These are phyloP conservation scores for Pelagophyceae sp. DNA, from an alignment of 352 stramenopile species.

Conservation along the genomic window DNA sequence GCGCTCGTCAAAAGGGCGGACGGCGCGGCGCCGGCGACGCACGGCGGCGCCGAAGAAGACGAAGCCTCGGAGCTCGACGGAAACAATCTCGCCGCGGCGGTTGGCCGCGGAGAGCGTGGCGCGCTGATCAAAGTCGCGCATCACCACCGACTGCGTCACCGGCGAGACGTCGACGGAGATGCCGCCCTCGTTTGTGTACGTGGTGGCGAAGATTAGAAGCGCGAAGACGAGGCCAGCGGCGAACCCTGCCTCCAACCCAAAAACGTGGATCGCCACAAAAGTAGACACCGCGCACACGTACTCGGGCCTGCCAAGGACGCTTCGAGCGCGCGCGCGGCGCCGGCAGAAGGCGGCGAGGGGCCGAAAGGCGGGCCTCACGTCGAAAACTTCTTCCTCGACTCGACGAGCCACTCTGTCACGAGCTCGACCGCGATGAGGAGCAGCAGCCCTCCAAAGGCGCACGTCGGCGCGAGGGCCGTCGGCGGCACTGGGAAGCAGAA, in stretches of 20 bases:
- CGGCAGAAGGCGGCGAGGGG: constrained; percentile 4
- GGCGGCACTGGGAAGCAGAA: constrained; percentile 76
- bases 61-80: not conserved
- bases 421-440: constrained; percentile 94
- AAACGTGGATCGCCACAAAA: constrained; percentile 82
- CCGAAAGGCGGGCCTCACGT: constrained; percentile 18
- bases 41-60: constrained; percentile 15
- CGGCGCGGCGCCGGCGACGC: no score
- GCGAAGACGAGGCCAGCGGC: constrained; percentile 69
- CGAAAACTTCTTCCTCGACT: constrained; percentile 19
- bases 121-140: constrained; percentile 9
- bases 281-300: constrained; percentile 82
- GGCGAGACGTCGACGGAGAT: not conserved
- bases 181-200: not conserved
- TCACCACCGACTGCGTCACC: not conserved
- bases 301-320: no score
- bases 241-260: constrained; percentile 92
- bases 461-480: constrained; percentile 84
- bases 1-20: no score
- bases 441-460: constrained; percentile 92
- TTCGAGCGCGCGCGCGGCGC: no score
- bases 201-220: not conserved
- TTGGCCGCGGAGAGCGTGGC: not conserved
- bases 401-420: constrained; percentile 86
- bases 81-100: not conserved